Base-by-base conservation (phyloP, 345 rosid genomes). In the Pistacia integerrima region DNA sequence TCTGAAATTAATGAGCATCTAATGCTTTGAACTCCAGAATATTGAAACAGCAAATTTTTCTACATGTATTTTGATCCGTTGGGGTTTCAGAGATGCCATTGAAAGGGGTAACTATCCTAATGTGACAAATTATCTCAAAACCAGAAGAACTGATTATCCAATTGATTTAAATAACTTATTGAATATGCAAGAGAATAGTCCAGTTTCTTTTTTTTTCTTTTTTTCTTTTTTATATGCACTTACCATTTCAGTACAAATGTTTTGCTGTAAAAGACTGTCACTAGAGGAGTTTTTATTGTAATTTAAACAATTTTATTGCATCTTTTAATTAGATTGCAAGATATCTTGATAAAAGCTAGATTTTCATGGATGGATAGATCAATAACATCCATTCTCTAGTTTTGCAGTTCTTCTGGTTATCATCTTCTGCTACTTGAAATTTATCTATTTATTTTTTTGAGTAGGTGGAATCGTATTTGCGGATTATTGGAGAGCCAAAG, bases 391-490 rank as follows among this genome's bases (percentile, higher is more conserved):
- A n/a, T 63, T 14, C 18, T 16, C 38, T 63, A 63, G 33, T 25
- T 35, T 35, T 13, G 17, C 8, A 22, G n/a, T 18, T 69, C 61
- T 61, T 71, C 52, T 54, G 16, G 65, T 36, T 64, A 3, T 61
- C 49, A 36, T 11, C 18, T 58, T 11, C 30, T 62, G 66, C 55
- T 18, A 5, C 44, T 16, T 35, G 44, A 44, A 25, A 58, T 63
- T 41, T 41, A 41, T 66, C 63, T 66, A 81, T 60, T 44, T 67
- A 65, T 48, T 35, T 25, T 76, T 25, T 25, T 56, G 22, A 25
- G 38, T 82, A 92, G 98, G 99, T 96, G 79, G 99, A 96, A 82
- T 96, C 98, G 36, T 96, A 96, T 82, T 83, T 96, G 92, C 86
- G 69, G 69, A 88, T 96, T 78, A 88, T 93, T 74, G 88, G 92